Conservation (phyloP, 164 flowering plant genomes). For the Cinnamomum chago region DNA sequence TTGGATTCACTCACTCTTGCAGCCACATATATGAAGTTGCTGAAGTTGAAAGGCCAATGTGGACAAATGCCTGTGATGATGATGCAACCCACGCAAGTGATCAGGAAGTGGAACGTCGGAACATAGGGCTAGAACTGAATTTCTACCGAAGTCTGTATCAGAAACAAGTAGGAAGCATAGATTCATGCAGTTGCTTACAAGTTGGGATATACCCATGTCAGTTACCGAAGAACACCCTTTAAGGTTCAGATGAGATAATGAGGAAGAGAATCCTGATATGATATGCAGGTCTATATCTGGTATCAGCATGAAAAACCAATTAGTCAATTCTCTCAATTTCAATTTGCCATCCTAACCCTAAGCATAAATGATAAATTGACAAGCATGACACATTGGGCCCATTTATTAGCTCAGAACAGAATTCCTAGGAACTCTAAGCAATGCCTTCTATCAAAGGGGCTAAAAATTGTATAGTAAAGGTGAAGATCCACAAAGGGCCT, state of each 20-base stretch:
- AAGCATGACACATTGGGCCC: too few relatives aligned
- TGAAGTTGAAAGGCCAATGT: slow-evolving; percentile 46
- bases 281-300: slow-evolving; percentile 57
- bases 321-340: background rate
- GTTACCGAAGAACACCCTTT: slow-evolving; percentile 62
- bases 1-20: slow-evolving; percentile 45
- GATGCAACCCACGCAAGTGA: slow-evolving; percentile 11
- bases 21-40: slow-evolving; percentile 61
- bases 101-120: slow-evolving; percentile 17
- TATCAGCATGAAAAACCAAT: slow-evolving; percentile 6
- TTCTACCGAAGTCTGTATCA: slow-evolving; percentile 59
- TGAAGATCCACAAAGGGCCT: too few relatives aligned
- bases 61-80: slow-evolving; percentile 19
- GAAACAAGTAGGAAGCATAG: slow-evolving; percentile 53
- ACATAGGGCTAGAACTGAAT: slow-evolving; percentile 54
- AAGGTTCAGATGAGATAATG: slow-evolving; percentile 50
- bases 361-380: too few relatives aligned
- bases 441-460: too few relatives aligned
- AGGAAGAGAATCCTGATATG: slow-evolving; percentile 38
- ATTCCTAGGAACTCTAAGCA: too few relatives aligned
- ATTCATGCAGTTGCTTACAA: slow-evolving; percentile 38
- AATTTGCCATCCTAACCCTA: background rate
- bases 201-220: slow-evolving; percentile 55
- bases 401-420: too few relatives aligned
- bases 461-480: too few relatives aligned